These are phyloP conservation scores for Leccinum subgranulosum DNA, from an alignment of 768 basidiomycete species.

Conservation along the genomic window DNA sequence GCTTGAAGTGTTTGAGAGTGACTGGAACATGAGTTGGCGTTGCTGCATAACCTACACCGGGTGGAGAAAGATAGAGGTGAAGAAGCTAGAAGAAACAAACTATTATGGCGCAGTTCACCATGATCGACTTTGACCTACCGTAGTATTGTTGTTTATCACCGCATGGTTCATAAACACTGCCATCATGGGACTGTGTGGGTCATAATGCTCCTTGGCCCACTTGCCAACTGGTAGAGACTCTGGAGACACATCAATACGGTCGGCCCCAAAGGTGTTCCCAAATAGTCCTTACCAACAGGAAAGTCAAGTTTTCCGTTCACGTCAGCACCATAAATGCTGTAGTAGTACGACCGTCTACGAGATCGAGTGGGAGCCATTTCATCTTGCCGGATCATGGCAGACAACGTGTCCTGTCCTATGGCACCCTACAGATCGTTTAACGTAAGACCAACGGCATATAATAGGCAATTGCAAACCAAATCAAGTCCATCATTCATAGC, in stretches of 20 bases:
- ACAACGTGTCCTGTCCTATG: slow-evolving; percentile 70
- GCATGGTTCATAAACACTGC: slow-evolving; percentile 74
- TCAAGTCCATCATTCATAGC: slow-evolving; percentile 18
- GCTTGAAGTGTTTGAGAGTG: slow-evolving; percentile 72
- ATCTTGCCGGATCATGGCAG: slow-evolving; percentile 71
- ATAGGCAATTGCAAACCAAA: slow-evolving; percentile 18
- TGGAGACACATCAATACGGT: slow-evolving; percentile 26
- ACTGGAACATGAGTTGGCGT: slow-evolving; percentile 51
- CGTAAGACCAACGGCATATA: not conserved
- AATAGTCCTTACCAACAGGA: slow-evolving; percentile 45
- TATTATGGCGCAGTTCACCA: not conserved
- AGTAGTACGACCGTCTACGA: slow-evolving; percentile 54
- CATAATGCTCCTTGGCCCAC: slow-evolving; percentile 60
- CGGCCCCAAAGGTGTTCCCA: not conserved
- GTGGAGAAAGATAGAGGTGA: slow-evolving; percentile 39
- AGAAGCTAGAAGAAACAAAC: slow-evolving; percentile 40
- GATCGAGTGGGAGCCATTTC: slow-evolving; percentile 59
- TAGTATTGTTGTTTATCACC: slow-evolving; percentile 59
- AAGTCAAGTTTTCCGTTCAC: slow-evolving; percentile 51
- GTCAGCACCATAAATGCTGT: slow-evolving; percentile 37
- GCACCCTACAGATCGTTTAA: slow-evolving; percentile 44
- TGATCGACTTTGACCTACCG: slow-evolving; percentile 16
- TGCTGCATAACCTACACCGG: slow-evolving; percentile 17
- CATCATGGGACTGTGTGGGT: slow-evolving; percentile 51
- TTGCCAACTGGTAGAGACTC: slow-evolving; percentile 55